Base-by-base conservation (phyloP, 768 basidiomycete species). In the Lyophyllum atratum region DNA sequence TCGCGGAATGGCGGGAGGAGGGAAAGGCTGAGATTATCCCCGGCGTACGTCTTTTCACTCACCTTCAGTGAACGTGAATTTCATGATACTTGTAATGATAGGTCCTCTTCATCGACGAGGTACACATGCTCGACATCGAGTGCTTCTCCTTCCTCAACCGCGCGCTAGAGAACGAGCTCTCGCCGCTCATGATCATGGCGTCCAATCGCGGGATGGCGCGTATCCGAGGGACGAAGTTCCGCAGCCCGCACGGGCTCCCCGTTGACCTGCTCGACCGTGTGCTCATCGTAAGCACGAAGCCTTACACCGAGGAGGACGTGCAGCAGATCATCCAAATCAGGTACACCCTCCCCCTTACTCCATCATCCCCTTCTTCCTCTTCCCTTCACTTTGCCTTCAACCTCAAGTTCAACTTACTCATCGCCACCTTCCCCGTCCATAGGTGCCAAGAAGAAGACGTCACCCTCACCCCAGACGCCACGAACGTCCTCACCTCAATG, bases 91-190 rank as follows among this genome's bases (percentile, higher is more conserved):
- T 44, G 48, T 9, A 42, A 28, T 19, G 39, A 12, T 64, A 95
- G 93, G 93, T 97, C n/a, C 79, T 97, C 12, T 98, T 98, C 79
- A 97, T 98, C 64, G 96, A 98, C 73, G 96, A 98, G 75, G 96
- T 98, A 12, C 96, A 98, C 80, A 99, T 99, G 96, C 87, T 99
- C 62, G 96, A 99, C 72, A 98, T 99, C 60, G 96, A 98, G 71
- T 98, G 96, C 69, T 98, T 98, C 80, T 97, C 95, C 7, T 99
- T 95, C 82, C 80, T 99, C 58, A 99, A 99, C 71, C 86, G 96
- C 31, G 96, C 96, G 2, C 80, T 99, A 47, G 96, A 99, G 70
- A 87, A 88, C 58, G 95, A 96, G 59, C 80, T 98, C 1, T 88
- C 96, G 1, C 96, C 96, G 1, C 77, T 98, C 52, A 96, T 99